Base-by-base conservation (phyloP, 305 asterid genomes). In the Nicotiana rustica region DNA sequence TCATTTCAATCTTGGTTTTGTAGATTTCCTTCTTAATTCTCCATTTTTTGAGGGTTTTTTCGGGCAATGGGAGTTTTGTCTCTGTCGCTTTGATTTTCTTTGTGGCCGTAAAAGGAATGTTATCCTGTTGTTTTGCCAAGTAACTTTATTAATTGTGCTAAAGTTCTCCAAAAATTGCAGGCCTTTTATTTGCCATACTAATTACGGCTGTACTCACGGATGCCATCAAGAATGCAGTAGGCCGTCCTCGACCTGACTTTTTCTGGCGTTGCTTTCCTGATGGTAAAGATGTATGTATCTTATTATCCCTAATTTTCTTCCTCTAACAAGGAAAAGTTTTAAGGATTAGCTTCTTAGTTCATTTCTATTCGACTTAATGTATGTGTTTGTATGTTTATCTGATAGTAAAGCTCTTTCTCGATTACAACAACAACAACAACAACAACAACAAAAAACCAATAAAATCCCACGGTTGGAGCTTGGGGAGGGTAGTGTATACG, bases 261-360 rank as follows among this genome's bases (percentile, higher is more conserved):
- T 94, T 93, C 86, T 94, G 94, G 95, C 95, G 98, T 68, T 94
- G 98, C 86, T 94, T 94, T 88, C 98, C 98, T 25, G 97, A 93
- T 76, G 97, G 98, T 33, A 80, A 64, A 49, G 92, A 85, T 44
- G 98, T 94, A 92, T 62, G 88, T 31, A 44, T 10, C 55, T 70
- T 19, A 18, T 18, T 7, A 33, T 44, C 57, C 49, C 14, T 14
- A 5, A 10, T 41, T 41, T 59, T 59, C 25, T 59, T 59, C 14
- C 15, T 61, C 33, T 61, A 61, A 9, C 13, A 25, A 19, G 62
- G 19, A 21, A 0, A 69, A 1, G 35, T 1, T 6, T 41, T 44
- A 44, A 35, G 75, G 7, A 14, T 1, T 0, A 18, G 15, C 31
- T 10, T 69, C 77, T 41, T 38, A 2, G 77, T 38, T 0, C 77